Base-by-base conservation (phyloP, 768 basidiomycete genomes). In the Tulasnella sp. region DNA sequence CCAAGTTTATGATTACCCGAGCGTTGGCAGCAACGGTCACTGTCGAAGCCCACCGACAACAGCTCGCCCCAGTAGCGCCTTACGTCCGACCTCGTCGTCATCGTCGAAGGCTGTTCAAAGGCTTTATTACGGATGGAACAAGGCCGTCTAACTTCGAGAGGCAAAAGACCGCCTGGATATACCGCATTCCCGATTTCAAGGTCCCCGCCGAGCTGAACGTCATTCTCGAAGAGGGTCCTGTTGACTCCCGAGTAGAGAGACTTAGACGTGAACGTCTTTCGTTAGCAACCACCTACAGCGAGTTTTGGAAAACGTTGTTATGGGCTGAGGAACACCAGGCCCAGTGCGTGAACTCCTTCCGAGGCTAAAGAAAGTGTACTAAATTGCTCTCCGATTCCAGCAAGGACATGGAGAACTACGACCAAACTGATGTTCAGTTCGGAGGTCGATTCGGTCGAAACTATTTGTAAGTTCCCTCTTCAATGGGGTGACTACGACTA, bases 261-360 rank as follows among this genome's bases (percentile, higher is more conserved):
- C n/a, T 52, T 9, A 19, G 47, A 26, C 19, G 26, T 19, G n/a
- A n/a, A 9, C 47, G 22, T 9, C 47, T 52, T 26, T 19, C 47
- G 26, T 19, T 22, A 11, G 0, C 47, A 8, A 22, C 47, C n/a
- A 82, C 83, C 0, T 86, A 88, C 74, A 80, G 79, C 1, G 72
- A 76, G 4, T 81, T 81, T 77, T 87, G 85, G 77, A 82, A 83
- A 74, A 77, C 78, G 12, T 67, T 87, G 72, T 75, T 88, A 5
- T 83, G 81, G 77, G 78, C 85, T 22, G 86, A 88, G 74, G 86
- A 86, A 42, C 36, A 40, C 11, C 71, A 65, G 32, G 62, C 39
- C 22, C 17, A 34, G 71, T 72, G 26, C 5, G 71, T 5, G n/a
- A 14, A 16, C 16, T 22, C 1, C 63, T 16, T 62, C 39, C 52